Evolutionary conservation across 495 filamentous ascomycete species (phyloP).

Genomic region (Lasiosphaeria miniovina): DNA sequence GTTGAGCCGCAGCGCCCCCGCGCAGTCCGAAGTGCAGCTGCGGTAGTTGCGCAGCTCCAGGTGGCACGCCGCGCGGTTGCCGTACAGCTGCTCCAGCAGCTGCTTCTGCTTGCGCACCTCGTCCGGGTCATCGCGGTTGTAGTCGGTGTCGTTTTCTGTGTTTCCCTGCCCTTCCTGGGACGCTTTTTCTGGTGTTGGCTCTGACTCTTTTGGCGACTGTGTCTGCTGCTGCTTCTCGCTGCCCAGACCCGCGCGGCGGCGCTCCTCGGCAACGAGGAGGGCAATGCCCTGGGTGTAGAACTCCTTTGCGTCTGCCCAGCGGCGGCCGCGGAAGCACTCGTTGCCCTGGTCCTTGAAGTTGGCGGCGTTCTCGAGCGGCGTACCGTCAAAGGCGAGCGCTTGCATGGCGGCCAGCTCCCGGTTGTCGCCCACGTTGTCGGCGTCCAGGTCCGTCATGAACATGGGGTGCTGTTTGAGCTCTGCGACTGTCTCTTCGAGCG

Average conservation of each 20-base stretch:
- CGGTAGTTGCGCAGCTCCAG: slow-evolving; percentile 73
- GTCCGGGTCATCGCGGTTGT: slow-evolving; percentile 40
- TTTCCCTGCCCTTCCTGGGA: too few species aligned
- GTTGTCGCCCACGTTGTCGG: slow-evolving; percentile 52
- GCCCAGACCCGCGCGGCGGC: slow-evolving; percentile 25
- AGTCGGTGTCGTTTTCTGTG: slow-evolving; percentile 23
- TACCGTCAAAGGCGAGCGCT: slow-evolving; percentile 90
- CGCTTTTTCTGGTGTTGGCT: slow-evolving; percentile 24
- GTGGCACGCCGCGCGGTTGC: slow-evolving; percentile 86
- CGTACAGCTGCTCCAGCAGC: slow-evolving; percentile 71
- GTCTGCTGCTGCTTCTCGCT: slow-evolving; percentile 19
- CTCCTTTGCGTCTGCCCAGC: slow-evolving; percentile 81
- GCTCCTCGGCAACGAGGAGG: slow-evolving; percentile 59
- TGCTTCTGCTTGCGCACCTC: slow-evolving; percentile 57
- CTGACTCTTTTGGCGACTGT: slow-evolving; percentile 34
- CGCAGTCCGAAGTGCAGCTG: slow-evolving; percentile 76
- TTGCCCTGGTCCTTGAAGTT: slow-evolving; percentile 89
- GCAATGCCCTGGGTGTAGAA: slow-evolving; percentile 83
- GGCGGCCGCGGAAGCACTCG: slow-evolving; percentile 69
- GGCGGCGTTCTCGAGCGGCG: slow-evolving; percentile 70
- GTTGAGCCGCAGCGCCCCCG: slow-evolving; percentile 73
- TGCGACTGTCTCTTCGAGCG: slow-evolving; percentile 65
- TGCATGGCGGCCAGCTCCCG: slow-evolving; percentile 77
- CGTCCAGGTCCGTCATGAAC: slow-evolving; percentile 89
- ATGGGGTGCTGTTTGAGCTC: slow-evolving; percentile 81